A percentile compares a stretch with the other conserved stretches of the same genome.
These are phyloP conservation scores for Russula olivacea DNA, from an alignment of 768 basidiomycete genomes.

Conservation along the genomic window DNA sequence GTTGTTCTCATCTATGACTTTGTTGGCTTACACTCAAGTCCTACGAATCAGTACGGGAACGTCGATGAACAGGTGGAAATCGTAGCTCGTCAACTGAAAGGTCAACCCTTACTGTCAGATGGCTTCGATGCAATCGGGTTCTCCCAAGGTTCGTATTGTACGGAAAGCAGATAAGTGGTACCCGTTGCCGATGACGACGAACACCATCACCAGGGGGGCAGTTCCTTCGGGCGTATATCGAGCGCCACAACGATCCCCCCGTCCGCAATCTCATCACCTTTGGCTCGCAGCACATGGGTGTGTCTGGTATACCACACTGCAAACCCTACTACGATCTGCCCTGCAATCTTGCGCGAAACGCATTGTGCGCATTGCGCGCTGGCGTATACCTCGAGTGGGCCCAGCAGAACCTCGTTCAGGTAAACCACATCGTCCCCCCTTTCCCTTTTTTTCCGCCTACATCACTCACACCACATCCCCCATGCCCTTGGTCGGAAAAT, in stretches of 20 bases:
- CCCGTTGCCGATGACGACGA: background rate
- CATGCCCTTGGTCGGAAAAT: background rate
- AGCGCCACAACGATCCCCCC: constrained; percentile 66
- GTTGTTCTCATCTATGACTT: background rate
- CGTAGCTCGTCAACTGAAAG: constrained; percentile 59
- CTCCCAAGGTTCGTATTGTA: constrained; percentile 57
- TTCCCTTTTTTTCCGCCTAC: background rate
- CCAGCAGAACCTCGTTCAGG: constrained; percentile 70
- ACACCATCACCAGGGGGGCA: constrained; percentile 52
- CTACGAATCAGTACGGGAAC: constrained; percentile 63
- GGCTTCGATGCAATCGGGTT: constrained; percentile 88
- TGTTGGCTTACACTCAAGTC: background rate
- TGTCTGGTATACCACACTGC: constrained; percentile 70
- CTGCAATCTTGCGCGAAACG: constrained; percentile 61
- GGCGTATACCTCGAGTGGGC: constrained; percentile 74
- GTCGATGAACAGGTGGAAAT: constrained; percentile 61
- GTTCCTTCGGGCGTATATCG: constrained; percentile 80
- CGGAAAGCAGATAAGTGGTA: background rate
- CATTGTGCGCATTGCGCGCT: constrained; percentile 47
- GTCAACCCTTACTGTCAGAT: constrained; percentile 52
- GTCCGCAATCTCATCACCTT: constrained; percentile 81
- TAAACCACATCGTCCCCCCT: background rate
- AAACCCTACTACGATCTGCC: constrained; percentile 54
- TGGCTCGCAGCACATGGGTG: constrained; percentile 83
- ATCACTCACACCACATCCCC: background rate